Evolutionary conservation across 2,329 filamentous ascomycete genomes (phyloP).

Genomic region (Pyricularia sp.): DNA sequence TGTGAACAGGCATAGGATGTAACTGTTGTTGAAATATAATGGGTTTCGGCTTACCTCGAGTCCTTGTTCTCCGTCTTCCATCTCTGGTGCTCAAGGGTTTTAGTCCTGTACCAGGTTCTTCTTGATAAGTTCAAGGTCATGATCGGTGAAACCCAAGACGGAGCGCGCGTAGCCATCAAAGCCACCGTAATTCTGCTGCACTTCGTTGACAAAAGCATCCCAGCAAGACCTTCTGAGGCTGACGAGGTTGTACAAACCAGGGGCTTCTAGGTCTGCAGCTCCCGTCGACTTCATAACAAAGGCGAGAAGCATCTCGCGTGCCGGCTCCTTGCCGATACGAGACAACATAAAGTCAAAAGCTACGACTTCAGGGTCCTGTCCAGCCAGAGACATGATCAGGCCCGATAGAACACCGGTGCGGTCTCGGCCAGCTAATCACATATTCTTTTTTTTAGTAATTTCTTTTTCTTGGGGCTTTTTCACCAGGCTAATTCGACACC

Average conservation of each 20-base stretch:
- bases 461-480: too few relatives aligned
- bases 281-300: slow-evolving; percentile 29
- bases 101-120: slow-evolving; percentile 24
- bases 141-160: slow-evolving; percentile 33
- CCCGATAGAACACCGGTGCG: slow-evolving; percentile 42
- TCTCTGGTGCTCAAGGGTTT: neutral
- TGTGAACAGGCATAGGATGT: neutral
- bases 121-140: slow-evolving; percentile 37
- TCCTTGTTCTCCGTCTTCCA: neutral
- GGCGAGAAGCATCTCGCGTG: slow-evolving; percentile 34
- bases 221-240: slow-evolving; percentile 34
- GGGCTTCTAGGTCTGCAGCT: slow-evolving; percentile 25
- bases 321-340: slow-evolving; percentile 41
- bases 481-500: too few relatives aligned
- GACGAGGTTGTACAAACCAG: slow-evolving; percentile 39
- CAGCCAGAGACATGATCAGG: slow-evolving; percentile 40
- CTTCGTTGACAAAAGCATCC: slow-evolving; percentile 32
- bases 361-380: slow-evolving; percentile 30
- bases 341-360: slow-evolving; percentile 44
- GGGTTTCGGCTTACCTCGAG: neutral
- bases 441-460: too few relatives aligned
- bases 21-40: neutral
- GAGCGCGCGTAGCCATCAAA: slow-evolving; percentile 38
- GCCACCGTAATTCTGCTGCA: slow-evolving; percentile 34
- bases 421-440: slow-evolving; percentile 37